Evolutionary conservation across 225 moss, liverwort and hornwort species (phyloP).

Genomic region (Ulota crispa): DNA sequence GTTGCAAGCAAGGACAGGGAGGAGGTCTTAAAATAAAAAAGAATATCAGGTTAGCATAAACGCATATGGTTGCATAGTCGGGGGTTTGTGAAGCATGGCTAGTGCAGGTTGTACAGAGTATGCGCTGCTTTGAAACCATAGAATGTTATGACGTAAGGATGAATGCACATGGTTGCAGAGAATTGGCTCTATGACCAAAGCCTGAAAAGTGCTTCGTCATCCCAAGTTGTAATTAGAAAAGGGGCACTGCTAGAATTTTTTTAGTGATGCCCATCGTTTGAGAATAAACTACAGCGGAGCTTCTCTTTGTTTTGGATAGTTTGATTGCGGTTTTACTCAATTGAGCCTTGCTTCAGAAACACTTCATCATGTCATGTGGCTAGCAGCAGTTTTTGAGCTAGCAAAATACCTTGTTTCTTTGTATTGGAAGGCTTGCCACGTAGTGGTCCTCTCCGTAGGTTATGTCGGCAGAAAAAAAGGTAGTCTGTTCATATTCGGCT

Average conservation of each 20-base stretch:
- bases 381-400: background rate
- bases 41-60: background rate
- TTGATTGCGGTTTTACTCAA: background rate
- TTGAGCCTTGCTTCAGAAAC: too few relatives aligned
- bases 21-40: background rate
- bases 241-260: background rate
- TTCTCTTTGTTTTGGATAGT: background rate
- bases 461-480: too few relatives aligned
- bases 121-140: background rate
- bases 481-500: too few relatives aligned
- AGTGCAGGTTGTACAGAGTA: background rate
- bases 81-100: background rate
- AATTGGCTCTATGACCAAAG: too few relatives aligned
- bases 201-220: background rate
- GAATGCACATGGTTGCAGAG: background rate
- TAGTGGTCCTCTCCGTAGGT: too few relatives aligned
- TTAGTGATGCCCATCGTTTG: background rate
- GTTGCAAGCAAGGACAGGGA: background rate
- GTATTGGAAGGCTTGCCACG: too few relatives aligned
- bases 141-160: background rate
- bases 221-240: background rate
- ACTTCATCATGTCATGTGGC: background rate
- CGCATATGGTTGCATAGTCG: background rate
- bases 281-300: background rate
- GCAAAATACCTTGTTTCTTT: too few relatives aligned